Evolutionary conservation across 2,329 filamentous ascomycete species (phyloP).

Genomic region (Byssochlamys sp.): DNA sequence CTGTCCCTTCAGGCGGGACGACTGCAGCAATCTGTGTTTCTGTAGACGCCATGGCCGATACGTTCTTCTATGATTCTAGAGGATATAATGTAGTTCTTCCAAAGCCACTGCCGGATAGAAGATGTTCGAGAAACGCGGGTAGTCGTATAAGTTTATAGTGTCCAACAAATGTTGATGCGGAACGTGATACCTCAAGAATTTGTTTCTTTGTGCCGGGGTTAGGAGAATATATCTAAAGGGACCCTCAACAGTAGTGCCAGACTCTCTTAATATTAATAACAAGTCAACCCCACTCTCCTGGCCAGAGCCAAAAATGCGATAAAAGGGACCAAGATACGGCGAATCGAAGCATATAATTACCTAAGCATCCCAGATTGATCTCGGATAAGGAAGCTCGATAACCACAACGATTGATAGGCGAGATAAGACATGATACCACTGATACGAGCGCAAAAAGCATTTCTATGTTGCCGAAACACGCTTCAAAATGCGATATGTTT

Average conservation of each 20-base stretch:
- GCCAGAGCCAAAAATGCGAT: not conserved
- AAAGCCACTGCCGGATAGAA: not conserved
- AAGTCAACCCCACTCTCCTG: not conserved
- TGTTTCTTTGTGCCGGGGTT: not conserved
- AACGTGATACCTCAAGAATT: not conserved
- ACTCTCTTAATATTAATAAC: not conserved
- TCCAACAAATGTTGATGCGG: not conserved
- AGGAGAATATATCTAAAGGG: not conserved
- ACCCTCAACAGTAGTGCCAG: not conserved
- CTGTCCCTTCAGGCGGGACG: constrained; percentile 14
- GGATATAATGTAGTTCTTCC: too few species aligned
- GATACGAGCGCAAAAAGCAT: not conserved
- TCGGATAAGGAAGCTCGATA: not conserved
- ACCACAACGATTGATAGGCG: not conserved
- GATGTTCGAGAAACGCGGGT: not conserved
- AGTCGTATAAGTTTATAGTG: not conserved
- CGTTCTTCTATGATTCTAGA: not conserved
- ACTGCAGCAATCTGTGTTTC: constrained; percentile 23
- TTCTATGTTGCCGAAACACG: not conserved
- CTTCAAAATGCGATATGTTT: not conserved
- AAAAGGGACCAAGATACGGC: not conserved
- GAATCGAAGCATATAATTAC: not conserved
- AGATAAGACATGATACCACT: not conserved
- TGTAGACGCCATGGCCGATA: constrained; percentile 6
- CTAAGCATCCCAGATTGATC: not conserved